Base-by-base conservation (phyloP, 2,329 filamentous ascomycete species). In the Cadophora luteo-olivacea region DNA sequence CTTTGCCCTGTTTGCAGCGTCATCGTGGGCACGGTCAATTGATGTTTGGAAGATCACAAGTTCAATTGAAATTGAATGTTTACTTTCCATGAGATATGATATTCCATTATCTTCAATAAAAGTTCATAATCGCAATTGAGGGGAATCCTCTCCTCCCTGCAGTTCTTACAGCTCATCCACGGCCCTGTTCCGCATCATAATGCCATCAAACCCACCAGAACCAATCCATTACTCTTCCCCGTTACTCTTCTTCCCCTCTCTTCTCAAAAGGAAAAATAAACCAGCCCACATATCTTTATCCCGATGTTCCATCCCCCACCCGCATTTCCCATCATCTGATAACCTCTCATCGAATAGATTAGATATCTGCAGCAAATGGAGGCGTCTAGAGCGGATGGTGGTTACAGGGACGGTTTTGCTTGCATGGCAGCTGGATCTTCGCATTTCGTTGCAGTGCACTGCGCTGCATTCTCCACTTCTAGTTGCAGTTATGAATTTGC, bases 271-370 rank as follows among this genome's bases (percentile, higher is more conserved):
- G n/a, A 38, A 41, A n/a, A 24, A 58, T 36, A 8, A 6, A n/a
- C 22, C 55, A 58, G 38, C 55, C 55, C 55, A 32, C 54, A 41
- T 58, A 22, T 57, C 8, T 24, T 22, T 22, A 4, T 24, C 5
- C 41, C 24, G 16, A 48, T 45, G 33, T 24, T 48, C 8, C 25
- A 48, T 49, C 45, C 29, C 58, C 24, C 22, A 48, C 38, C 58
- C 58, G 58, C 45, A 22, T 25, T 61, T 48, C 24, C 19, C 58
- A 61, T 49, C 58, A 61, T 61, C 58, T 61, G 58, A 61, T 49
- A n/a, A 41, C n/a, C 19, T 55, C 19, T 3, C n/a, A 24, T 58
- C 55, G n/a, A 58, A 58, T 58, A 16, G 33, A 58, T 36, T 38
- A 32, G 52, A 33, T 55, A n/a, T 33, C 9, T 29, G 52, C 14